phyloP scores from a whole-genome alignment of 176 grass and related monocot genomes.

The Dendrocalamus sinicus region DNA sequence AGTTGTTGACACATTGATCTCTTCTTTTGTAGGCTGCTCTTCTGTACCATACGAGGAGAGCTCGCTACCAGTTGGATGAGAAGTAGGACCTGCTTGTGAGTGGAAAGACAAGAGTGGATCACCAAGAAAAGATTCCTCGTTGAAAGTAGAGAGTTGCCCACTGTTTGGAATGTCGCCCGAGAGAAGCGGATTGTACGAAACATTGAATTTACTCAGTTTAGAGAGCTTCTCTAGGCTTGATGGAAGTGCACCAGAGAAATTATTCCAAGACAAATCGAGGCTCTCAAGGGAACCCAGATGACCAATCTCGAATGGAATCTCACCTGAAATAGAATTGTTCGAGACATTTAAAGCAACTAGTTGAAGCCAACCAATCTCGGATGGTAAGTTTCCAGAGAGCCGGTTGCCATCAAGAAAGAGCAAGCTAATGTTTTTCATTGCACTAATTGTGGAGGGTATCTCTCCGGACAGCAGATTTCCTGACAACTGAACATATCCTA shows the following conservation, averaged over 20 bases:
- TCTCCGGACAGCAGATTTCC: not conserved
- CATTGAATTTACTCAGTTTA: slow-evolving; percentile 56
- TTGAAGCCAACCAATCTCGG: slow-evolving; percentile 31
- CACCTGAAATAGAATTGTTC: slow-evolving; percentile 54
- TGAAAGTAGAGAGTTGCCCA: slow-evolving; percentile 45
- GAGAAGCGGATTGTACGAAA: slow-evolving; percentile 41
- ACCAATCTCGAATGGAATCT: slow-evolving; percentile 54
- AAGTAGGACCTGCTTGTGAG: not conserved
- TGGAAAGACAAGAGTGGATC: slow-evolving; percentile 39
- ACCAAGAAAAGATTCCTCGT: slow-evolving; percentile 52
- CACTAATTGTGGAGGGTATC: slow-evolving; percentile 42
- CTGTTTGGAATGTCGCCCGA: too few relatives aligned
- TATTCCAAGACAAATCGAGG: slow-evolving; percentile 63
- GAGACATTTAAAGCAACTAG: slow-evolving; percentile 57
- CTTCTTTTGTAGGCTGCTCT: slow-evolving; percentile 18
- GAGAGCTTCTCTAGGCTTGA: slow-evolving; percentile 42
- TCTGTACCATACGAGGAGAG: not conserved
- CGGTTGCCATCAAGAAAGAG: slow-evolving; percentile 50
- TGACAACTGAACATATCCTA: slow-evolving; percentile 65
- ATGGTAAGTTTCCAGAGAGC: slow-evolving; percentile 48
- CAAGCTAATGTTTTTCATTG: slow-evolving; percentile 47
- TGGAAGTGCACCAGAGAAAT: slow-evolving; percentile 57
- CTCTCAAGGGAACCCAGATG: slow-evolving; percentile 39
- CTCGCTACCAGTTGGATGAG: not conserved
- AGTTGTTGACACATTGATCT: not conserved